These are phyloP conservation scores for Skeletonema potamos DNA, from an alignment of 108 stramenopile species.

Conservation along the genomic window DNA sequence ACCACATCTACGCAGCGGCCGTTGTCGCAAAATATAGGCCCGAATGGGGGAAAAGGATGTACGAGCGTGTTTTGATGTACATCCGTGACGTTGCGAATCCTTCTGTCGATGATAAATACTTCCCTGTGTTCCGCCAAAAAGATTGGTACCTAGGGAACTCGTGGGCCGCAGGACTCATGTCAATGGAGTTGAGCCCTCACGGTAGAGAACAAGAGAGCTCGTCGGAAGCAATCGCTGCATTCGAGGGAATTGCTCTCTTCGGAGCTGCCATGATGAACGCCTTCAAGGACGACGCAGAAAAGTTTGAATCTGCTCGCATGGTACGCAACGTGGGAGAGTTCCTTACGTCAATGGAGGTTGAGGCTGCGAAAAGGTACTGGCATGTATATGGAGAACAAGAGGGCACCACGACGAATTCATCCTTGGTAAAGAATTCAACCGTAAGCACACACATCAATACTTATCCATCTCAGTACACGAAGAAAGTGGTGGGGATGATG, in stretches of 20 bases:
- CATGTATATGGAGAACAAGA: slow-evolving; percentile 59
- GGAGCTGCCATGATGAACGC: slow-evolving; percentile 77
- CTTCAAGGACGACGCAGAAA: slow-evolving; percentile 46
- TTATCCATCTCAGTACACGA: slow-evolving; percentile 61
- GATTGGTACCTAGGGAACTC: slow-evolving; percentile 89
- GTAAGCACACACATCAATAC: slow-evolving; percentile 28
- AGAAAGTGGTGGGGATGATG: slow-evolving; percentile 74
- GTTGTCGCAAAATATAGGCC: slow-evolving; percentile 85
- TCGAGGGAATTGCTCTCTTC: slow-evolving; percentile 90
- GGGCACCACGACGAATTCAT: neutral
- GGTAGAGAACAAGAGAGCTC: slow-evolving; percentile 95
- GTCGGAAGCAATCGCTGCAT: slow-evolving; percentile 92
- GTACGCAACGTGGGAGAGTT: slow-evolving; percentile 74
- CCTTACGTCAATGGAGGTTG: slow-evolving; percentile 82
- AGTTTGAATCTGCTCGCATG: slow-evolving; percentile 44
- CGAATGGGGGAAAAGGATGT: slow-evolving; percentile 83
- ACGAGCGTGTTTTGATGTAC: slow-evolving; percentile 79
- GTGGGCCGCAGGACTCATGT: slow-evolving; percentile 92
- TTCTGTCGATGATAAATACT: slow-evolving; percentile 72
- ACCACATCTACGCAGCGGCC: slow-evolving; percentile 92
- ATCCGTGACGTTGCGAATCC: slow-evolving; percentile 95
- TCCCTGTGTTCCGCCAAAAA: slow-evolving; percentile 89
- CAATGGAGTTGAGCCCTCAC: slow-evolving; percentile 76
- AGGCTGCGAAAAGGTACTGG: slow-evolving; percentile 85
- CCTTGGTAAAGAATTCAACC: neutral